Evolutionary conservation across 2,329 filamentous ascomycete species (phyloP).

Genomic region (Aureobasidium sp.): DNA sequence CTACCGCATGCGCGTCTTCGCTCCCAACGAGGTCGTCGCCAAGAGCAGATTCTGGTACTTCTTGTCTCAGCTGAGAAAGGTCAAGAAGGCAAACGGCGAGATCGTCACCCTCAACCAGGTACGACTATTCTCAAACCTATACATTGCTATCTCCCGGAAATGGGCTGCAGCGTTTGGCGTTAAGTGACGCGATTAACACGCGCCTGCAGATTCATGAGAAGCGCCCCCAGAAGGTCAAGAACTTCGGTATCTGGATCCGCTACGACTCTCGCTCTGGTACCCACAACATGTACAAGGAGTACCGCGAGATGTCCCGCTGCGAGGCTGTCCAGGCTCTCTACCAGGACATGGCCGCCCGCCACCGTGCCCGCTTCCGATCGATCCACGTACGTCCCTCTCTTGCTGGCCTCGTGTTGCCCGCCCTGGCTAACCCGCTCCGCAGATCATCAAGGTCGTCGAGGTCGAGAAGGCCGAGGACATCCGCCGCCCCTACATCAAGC

Average conservation of each 20-base stretch:
- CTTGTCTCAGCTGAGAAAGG: slow-evolving; percentile 96
- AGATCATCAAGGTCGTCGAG: slow-evolving; percentile 99
- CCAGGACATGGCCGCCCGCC: slow-evolving; percentile 98
- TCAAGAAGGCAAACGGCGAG: slow-evolving; percentile 99
- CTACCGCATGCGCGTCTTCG: slow-evolving; percentile 99
- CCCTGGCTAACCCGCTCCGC: slow-evolving; percentile 14
- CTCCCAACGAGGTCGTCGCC: slow-evolving; percentile 92
- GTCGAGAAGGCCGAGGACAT: slow-evolving; percentile 89
- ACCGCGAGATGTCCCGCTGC: slow-evolving; percentile 95
- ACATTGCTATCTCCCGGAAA: slow-evolving; percentile 17
- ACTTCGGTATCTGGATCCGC: slow-evolving; percentile 99
- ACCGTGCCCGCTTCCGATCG: slow-evolving; percentile 94
- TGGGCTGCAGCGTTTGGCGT: slow-evolving; percentile 16
- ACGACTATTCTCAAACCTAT: slow-evolving; percentile 33
- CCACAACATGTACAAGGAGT: slow-evolving; percentile 99
- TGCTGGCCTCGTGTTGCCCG: not conserved
- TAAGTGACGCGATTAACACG: slow-evolving; percentile 15
- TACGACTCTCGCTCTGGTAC: slow-evolving; percentile 99
- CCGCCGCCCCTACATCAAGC: slow-evolving; percentile 99
- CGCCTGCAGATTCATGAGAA: slow-evolving; percentile 82
- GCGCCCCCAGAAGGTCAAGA: slow-evolving; percentile 99
- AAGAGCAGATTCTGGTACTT: slow-evolving; percentile 99
- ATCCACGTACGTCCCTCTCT: slow-evolving; percentile 74
- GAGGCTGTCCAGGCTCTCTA: slow-evolving; percentile 95
- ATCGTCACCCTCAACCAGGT: slow-evolving; percentile 96